Conservation (phyloP, 2,329 filamentous ascomycete genomes). For the Xylaria polymorpha region DNA sequence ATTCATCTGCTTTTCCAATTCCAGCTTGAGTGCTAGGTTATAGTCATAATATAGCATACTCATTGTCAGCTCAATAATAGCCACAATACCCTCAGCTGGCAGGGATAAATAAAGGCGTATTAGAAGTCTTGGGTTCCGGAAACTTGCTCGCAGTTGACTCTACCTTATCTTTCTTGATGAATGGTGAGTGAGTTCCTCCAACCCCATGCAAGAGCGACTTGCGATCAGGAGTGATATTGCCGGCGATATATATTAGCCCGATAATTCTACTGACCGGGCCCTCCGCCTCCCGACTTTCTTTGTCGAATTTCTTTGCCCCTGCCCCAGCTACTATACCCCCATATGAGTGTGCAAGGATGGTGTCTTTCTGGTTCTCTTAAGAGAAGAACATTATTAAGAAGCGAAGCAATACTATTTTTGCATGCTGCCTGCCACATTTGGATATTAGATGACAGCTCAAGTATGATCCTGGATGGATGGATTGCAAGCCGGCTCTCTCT, state of each 20-base stretch:
- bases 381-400: conserved; percentile 39
- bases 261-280: conserved; percentile 34
- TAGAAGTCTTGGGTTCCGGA: no score
- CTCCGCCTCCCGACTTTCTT: conserved; percentile 29
- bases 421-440: conserved; percentile 35
- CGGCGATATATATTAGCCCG: conserved; percentile 40
- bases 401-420: conserved; percentile 28
- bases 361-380: conserved; percentile 36
- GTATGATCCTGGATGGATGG: conserved; percentile 41
- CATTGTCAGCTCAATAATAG: no score
- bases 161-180: no score
- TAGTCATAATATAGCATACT: no score
- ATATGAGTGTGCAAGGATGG: conserved; percentile 46
- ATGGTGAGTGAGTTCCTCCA: no score
- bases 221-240: not conserved
- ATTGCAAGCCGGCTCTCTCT: conserved; percentile 24
- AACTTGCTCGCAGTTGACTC: no score
- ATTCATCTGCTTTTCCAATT: no score
- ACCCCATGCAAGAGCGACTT: no score
- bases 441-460: conserved; percentile 42
- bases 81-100: no score
- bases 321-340: conserved; percentile 43
- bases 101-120: no score
- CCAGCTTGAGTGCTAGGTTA: no score
- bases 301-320: conserved; percentile 45